Evolutionary conservation across 352 stramenopile genomes (phyloP).

Genomic region (Pythium phragmiticola): DNA sequence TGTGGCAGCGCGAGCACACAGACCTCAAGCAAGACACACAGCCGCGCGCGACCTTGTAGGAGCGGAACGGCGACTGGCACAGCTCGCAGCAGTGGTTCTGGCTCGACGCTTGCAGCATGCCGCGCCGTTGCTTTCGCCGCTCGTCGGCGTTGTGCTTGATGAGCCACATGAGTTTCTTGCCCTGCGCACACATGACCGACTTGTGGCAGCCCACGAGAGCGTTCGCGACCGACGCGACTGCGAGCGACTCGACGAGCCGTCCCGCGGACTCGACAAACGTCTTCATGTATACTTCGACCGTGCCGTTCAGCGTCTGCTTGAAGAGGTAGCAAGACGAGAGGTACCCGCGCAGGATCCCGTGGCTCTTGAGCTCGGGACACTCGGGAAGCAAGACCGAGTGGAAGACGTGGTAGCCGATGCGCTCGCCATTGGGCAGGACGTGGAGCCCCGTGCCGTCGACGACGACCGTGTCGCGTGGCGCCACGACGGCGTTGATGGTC

Average conservation of each 20-base stretch:
- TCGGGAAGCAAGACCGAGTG: conserved; percentile 40
- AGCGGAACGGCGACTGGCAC: conserved; percentile 20
- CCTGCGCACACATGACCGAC: conserved; percentile 31
- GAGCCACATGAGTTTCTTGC: conserved; percentile 37
- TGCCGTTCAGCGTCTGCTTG: conserved; percentile 28
- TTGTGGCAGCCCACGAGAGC: conserved; percentile 36
- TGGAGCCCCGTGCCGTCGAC: conserved; percentile 24
- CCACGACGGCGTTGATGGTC: conserved; percentile 18
- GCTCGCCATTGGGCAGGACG: conserved; percentile 29
- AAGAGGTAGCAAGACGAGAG: conserved; percentile 42
- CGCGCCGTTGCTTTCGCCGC: conserved; percentile 9
- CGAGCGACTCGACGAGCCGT: conserved; percentile 21
- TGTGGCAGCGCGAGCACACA: conserved; percentile 25
- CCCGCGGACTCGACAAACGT: conserved; percentile 31
- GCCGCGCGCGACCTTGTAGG: conserved; percentile 20
- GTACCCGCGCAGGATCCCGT: conserved; percentile 29
- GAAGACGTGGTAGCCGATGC: conserved; percentile 43
- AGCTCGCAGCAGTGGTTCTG: conserved; percentile 22
- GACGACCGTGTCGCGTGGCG: conserved; percentile 25
- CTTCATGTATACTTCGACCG: conserved; percentile 42
- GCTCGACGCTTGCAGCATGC: not conserved
- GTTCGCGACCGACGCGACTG: conserved; percentile 22
- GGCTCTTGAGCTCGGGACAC: conserved; percentile 20
- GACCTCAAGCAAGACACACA: conserved; percentile 22
- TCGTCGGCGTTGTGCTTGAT: conserved; percentile 21